These are phyloP conservation scores for Fusarium metavorans DNA, from an alignment of 2,329 filamentous ascomycete genomes.

Conservation along the genomic window DNA sequence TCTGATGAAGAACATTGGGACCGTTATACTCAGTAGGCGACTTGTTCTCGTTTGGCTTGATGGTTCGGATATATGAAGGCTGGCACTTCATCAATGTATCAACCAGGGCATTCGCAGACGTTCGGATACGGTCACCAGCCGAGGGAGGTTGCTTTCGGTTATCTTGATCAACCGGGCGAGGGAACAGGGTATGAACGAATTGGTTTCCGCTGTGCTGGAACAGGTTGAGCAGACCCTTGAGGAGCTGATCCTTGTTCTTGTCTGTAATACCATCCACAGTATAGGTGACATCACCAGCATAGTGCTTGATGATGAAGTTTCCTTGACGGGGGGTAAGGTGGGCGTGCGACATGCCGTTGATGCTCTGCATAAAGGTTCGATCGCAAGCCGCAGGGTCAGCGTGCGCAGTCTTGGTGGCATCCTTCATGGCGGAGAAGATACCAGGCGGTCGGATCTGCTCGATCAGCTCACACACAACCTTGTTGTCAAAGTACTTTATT, in stretches of 20 bases:
- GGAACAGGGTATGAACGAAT: conserved; percentile 91
- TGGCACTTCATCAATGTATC: conserved; percentile 97
- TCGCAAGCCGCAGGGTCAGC: conserved; percentile 95
- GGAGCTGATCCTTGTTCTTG: conserved; percentile 98
- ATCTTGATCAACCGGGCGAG: conserved; percentile 92
- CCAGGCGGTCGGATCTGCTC: conserved; percentile 91
- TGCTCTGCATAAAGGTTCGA: conserved; percentile 92
- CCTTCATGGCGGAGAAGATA: conserved; percentile 95
- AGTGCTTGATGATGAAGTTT: conserved; percentile 98
- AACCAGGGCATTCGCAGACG: conserved; percentile 93
- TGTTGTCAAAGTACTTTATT: conserved; percentile 99
- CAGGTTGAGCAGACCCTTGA: conserved; percentile 92
- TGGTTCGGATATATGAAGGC: conserved; percentile 97
- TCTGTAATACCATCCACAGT: conserved; percentile 97
- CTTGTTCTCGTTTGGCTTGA: conserved; percentile 99
- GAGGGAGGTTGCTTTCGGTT: conserved; percentile 95
- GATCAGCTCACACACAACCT: conserved; percentile 97
- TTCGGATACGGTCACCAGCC: conserved; percentile 94
- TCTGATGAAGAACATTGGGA: conserved; percentile 94
- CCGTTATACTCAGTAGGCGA: conserved; percentile 92
- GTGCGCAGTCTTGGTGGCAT: conserved; percentile 98
- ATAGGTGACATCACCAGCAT: conserved; percentile 96
- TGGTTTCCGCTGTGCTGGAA: conserved; percentile 85
- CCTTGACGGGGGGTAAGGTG: conserved; percentile 94
- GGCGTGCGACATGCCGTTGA: conserved; percentile 91